Base-by-base conservation (phyloP, 306 rosid genomes). In the Prunus salicina region DNA sequence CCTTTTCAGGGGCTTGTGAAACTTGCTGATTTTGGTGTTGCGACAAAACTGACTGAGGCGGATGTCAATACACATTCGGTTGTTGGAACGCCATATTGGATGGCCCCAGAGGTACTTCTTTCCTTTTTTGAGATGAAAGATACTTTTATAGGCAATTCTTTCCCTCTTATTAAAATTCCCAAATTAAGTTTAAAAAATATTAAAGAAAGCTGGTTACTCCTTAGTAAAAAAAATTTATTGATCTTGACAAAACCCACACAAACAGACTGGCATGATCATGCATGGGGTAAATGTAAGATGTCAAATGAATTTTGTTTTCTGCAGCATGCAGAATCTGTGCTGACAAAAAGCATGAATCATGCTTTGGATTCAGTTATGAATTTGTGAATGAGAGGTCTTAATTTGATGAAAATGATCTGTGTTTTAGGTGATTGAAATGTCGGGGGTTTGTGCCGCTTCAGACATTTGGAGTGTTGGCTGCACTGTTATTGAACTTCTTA, bases 391-490 rank as follows among this genome's bases (percentile, higher is more conserved):
- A 20, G 81, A 67, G 74, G 14, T 15, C 71, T 70, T 28, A 53
- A 32, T 32, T 43, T 64, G 82, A 84, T 79, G 69, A 64, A 72
- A 73, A 72, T 70, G 52, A 53, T 79, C 46, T 55, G 71, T 50
- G 78, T 87, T 86, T 72, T 91, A 95, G 99, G 99, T 95, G 76
- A 95, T 95, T 79, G 99, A 95, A 84, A 95, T 95, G 99, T 89
- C 99, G 0, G 99, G 99, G 77, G 99, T 95, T 75, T 95, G 99
- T 78, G 99, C 99, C 74, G 99, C 99, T 89, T 95, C 99, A 46
- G 99, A 95, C 85, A 92, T 95, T 83, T 95, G 99, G 99, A 95
- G 99, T 82, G 99, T 95, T 76, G 99, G 99, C 69, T 95, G 99
- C 83, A 95, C 99, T 2, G 99, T 95, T 74, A 95, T 95, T 76